Conservation (phyloP, 2,329 filamentous ascomycete species). For the Aspergillus sp. region DNA sequence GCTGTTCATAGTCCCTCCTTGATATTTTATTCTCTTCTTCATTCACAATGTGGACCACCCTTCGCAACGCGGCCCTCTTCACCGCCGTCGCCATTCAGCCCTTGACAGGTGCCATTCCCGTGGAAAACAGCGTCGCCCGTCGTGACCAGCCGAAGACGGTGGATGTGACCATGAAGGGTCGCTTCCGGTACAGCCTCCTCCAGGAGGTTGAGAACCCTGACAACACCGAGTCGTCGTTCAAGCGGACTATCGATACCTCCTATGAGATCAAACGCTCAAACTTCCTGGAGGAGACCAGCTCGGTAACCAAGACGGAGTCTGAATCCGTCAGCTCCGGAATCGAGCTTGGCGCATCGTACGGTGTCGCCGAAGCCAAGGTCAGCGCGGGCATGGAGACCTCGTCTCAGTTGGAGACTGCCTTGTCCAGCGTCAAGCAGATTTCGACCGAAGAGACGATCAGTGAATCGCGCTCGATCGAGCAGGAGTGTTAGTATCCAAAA, state of each 20-base stretch:
- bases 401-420: not conserved
- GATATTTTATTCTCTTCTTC: not conserved
- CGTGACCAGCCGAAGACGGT: not conserved
- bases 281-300: not conserved
- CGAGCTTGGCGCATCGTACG: not conserved
- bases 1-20: not conserved
- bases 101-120: not conserved
- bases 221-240: not conserved
- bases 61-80: not conserved
- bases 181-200: not conserved
- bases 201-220: not conserved
- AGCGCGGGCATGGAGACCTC: not conserved
- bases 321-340: not conserved
- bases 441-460: not conserved
- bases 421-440: not conserved
- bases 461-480: not conserved
- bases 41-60: not conserved
- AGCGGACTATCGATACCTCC: not conserved
- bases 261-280: not conserved
- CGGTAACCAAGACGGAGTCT: not conserved
- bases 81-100: not conserved
- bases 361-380: not conserved
- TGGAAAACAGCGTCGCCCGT: not conserved
- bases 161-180: not conserved
- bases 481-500: not conserved